Base-by-base conservation (phyloP, 176 grass and related monocot species). In the Otatea glauca region DNA sequence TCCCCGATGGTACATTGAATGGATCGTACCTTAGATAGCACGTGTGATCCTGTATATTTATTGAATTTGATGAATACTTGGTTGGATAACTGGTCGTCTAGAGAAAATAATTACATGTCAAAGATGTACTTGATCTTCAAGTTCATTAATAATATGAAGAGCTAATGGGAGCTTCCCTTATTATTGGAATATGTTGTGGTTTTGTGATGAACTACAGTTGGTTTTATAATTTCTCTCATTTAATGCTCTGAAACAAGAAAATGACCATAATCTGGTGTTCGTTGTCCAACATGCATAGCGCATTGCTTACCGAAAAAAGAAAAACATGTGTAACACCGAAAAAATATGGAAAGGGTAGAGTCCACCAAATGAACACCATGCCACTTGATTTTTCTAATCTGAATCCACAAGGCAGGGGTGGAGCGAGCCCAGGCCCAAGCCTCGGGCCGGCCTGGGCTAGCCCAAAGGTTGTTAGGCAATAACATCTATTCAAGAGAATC, bases 41-140 rank as follows among this genome's bases (percentile, higher is more conserved):
- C 8, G 62, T 48, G 72, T 80, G 49, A 72, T 72, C 16, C 42
- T 38, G 18, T 49, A 37, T 21, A 67, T 80, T 47, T 80, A 14
- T 34, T 67, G 43, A 47, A 16, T 51, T 37, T 51, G 23, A 37
- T 37, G 35, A 49, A 53, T 38, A 5, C 18, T 23, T 59, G 10
- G 53, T 18, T 39, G 59, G 4, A 72, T 72, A 25, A n/a, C 17
- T 79, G 32, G 18, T 70, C 45, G 20, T 11, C n/a, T 60, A 44
- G 34, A 59, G 54, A 51, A 65, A 29, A 49, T 65, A 27, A 14
- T 32, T 9, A 53, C 43, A 1, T 69, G 17, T 21, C 42, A 8
- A 35, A n/a, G 37, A 66, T 70, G 60, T 5, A 20, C 23, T 66
- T 58, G 43, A 13, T 80, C 17, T 23, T 42, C 15, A 37, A 5